Evolutionary conservation across 768 basidiomycete species (phyloP).

Genomic region (Filobasidium wieringae): DNA sequence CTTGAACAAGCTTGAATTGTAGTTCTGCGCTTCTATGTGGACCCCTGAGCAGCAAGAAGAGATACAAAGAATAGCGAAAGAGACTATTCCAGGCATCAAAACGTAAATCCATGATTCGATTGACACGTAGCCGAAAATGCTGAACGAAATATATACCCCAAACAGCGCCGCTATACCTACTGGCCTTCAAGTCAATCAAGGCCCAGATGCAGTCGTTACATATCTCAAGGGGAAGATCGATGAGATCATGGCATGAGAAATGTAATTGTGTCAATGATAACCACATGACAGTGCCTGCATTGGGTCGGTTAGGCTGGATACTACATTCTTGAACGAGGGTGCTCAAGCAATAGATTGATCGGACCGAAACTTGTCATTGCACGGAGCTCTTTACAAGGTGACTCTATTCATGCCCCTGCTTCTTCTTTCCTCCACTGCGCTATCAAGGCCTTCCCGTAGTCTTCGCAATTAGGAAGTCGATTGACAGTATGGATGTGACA

Average conservation of each 20-base stretch:
- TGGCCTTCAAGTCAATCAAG: constrained; percentile 27
- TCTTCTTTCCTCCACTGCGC: constrained; percentile 11
- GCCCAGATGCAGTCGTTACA: constrained; percentile 29
- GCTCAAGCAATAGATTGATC: no score
- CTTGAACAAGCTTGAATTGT: neutral
- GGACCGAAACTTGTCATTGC: no score
- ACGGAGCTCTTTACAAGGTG: no score
- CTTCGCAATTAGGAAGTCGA: constrained; percentile 25
- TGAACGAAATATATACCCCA: no score
- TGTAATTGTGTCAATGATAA: no score
- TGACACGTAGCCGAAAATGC: no score
- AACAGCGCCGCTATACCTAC: constrained; percentile 24
- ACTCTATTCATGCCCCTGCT: neutral
- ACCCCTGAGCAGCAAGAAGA: constrained; percentile 33
- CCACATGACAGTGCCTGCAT: no score
- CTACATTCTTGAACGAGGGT: no score
- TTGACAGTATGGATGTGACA: constrained; percentile 32
- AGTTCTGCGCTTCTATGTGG: constrained; percentile 35
- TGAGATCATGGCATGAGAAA: constrained; percentile 17
- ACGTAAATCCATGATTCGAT: no score
- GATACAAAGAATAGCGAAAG: constrained; percentile 26
- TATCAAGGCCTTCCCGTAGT: constrained; percentile 29
- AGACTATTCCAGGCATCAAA: constrained; percentile 29
- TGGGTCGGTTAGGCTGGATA: no score
- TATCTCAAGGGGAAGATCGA: constrained; percentile 30